phyloP scores from a whole-genome alignment of 257 asterid species.

The Voacanga thouarsii region DNA sequence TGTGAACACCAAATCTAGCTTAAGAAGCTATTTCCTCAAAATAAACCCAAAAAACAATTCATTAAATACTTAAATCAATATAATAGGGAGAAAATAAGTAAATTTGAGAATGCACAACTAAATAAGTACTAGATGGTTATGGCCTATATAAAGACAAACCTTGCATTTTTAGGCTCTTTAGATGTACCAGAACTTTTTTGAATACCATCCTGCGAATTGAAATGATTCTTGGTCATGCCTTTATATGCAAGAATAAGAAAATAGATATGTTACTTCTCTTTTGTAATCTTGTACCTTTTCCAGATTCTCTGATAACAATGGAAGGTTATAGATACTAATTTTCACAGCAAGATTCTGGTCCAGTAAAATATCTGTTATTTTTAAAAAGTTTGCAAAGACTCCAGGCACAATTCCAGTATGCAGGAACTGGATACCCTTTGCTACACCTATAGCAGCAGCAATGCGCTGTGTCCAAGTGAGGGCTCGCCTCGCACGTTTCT shows the following conservation, averaged over 20 bases:
- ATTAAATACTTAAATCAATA: not conserved
- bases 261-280: not conserved
- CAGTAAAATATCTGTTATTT: constrained; percentile 63
- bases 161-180: constrained; percentile 37
- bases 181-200: constrained; percentile 31
- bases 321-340: constrained; percentile 68
- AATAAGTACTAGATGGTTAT: not conserved
- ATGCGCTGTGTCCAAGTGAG: constrained; percentile 83
- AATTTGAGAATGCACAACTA: not conserved
- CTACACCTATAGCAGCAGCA: constrained; percentile 79
- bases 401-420: constrained; percentile 83
- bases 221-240: constrained; percentile 15
- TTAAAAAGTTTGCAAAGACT: constrained; percentile 55
- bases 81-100: not conserved
- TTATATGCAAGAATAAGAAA: constrained; percentile 6
- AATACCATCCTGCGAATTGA: constrained; percentile 40
- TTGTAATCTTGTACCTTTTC: constrained; percentile 41
- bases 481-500: constrained; percentile 39
- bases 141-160: constrained; percentile 36
- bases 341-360: constrained; percentile 73
- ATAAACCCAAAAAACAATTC: not conserved
- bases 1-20: constrained; percentile 17
- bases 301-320: constrained; percentile 52
- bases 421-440: constrained; percentile 90
- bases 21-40: too few relatives aligned